Evolutionary conservation across 2,329 filamentous ascomycete genomes (phyloP), one percentile per base, ranked within the genome.

Genomic region (Trichoderma sp.): DNA sequence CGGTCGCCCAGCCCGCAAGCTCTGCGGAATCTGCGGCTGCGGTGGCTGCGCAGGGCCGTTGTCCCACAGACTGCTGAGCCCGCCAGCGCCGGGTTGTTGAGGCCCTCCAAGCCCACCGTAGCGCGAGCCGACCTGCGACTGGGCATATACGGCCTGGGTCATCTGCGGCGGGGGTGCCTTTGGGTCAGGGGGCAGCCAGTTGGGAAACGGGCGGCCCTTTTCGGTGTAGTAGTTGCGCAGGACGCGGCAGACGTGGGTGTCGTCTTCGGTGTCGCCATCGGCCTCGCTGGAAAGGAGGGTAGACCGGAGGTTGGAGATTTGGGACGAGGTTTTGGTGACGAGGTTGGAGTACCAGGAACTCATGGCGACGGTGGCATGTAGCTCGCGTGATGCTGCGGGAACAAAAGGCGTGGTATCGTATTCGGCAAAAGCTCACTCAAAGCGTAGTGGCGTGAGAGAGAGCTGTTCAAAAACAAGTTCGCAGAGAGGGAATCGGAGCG

Each of bases 181-280:
- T n/a, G 95, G 95, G 83, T 98, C 94, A 6, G 94, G 92, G 8
- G 95, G 95, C 8, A 98, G 92, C 96, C 97, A 98, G 79, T 88
- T 85, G 1, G 97, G 97, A 77, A 95, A 93, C 2, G 91, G 88
- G 27, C 92, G 92, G 79, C 93, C 94, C 82, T 97, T 97, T 84
- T 98, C 95, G 69, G 88, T 91, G 88, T 99, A 98, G 89, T 98
- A 98, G 80, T 92, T 93, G 80, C 97, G 93, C 31, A 99, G 91
- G 45, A 97, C 95, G 80, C 97, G 94, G 85, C 94, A 97, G 81
- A 98, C 93, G 86, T 98, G 95, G 3, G 95, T 97, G 86, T 97
- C 95, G 86, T 98, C 95, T 85, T 97, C 90, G 77, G 91, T 93
- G 82, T 93, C 92, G 84, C 92, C 92, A 83, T 93, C 92, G 79